Evolutionary conservation across 371 early-diverging fungal genomes (phyloP).

Genomic region (Mucor circinelloides): DNA sequence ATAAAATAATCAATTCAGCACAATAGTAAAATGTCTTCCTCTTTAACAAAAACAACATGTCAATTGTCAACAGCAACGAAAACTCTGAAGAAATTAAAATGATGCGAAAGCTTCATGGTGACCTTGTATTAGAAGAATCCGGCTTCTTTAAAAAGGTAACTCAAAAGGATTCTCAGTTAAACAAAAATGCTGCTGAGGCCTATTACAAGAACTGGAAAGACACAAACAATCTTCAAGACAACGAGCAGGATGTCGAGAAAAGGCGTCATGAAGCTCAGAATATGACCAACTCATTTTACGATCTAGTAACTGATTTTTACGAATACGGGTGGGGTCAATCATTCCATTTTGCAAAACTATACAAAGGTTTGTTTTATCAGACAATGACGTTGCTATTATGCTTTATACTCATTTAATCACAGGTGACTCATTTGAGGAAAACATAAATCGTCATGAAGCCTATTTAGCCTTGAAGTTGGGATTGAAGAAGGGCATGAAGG

Average conservation of each 20-base stretch:
- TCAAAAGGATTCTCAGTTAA: constrained; percentile 54
- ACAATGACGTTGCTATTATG: background rate
- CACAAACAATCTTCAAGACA: constrained; percentile 30
- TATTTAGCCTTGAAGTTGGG: constrained; percentile 67
- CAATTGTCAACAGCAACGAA: constrained; percentile 24
- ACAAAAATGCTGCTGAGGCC: constrained; percentile 42
- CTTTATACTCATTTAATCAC: background rate
- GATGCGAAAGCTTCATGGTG: constrained; percentile 46
- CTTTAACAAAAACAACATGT: constrained; percentile 20
- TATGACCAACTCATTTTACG: constrained; percentile 68
- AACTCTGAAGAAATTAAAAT: constrained; percentile 33
- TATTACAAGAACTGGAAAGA: constrained; percentile 48
- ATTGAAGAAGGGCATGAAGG: constrained; percentile 63
- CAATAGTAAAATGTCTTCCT: background rate
- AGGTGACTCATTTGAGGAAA: constrained; percentile 65
- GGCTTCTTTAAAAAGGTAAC: constrained; percentile 47
- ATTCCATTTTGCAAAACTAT: constrained; percentile 75
- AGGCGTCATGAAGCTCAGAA: constrained; percentile 55
- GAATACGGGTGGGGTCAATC: constrained; percentile 75
- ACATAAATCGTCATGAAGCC: constrained; percentile 79
- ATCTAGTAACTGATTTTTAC: constrained; percentile 67
- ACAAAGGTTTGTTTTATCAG: constrained; percentile 31
- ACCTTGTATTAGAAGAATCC: constrained; percentile 35
- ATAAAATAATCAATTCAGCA: background rate
- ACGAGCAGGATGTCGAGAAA: constrained; percentile 31